Evolutionary conservation across 139 green algal species (phyloP).

Genomic region (Chlorella sp.): DNA sequence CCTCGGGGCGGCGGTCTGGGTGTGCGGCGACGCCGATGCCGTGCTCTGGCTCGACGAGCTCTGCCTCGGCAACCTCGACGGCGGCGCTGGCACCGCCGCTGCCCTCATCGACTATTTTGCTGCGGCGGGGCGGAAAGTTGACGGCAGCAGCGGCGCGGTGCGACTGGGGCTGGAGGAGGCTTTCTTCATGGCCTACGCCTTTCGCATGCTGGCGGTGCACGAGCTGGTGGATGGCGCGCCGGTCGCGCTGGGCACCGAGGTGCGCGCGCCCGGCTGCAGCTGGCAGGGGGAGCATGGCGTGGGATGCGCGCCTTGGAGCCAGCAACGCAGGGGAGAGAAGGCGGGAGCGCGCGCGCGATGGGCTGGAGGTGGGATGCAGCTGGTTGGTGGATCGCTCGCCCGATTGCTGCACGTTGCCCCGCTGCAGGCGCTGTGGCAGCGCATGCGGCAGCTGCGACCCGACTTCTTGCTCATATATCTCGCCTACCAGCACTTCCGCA

Average conservation of each 20-base stretch:
- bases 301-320: neutral
- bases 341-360: neutral
- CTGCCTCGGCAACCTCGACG: slow-evolving; percentile 49
- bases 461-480: slow-evolving; percentile 46
- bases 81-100: slow-evolving; percentile 20
- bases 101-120: slow-evolving; percentile 1
- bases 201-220: slow-evolving; percentile 18
- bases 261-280: neutral
- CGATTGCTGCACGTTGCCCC: neutral
- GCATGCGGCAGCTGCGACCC: neutral
- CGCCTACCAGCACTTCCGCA: slow-evolving; percentile 46
- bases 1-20: slow-evolving; percentile 30
- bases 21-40: slow-evolving; percentile 17
- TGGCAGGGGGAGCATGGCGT: neutral
- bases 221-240: neutral
- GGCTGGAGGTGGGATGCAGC: neutral
- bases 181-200: slow-evolving; percentile 40
- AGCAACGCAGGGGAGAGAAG: neutral
- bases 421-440: slow-evolving; percentile 27
- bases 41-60: slow-evolving; percentile 30
- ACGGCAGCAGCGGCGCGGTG: slow-evolving; percentile 20
- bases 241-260: neutral
- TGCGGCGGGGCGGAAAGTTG: neutral
- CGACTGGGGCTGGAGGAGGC: slow-evolving; percentile 44
- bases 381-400: neutral